A percentile compares a stretch with the other conserved stretches of the same genome.
Evolutionary conservation across 768 basidiomycete species (phyloP).

Genomic region (Suillus hirtellus): DNA sequence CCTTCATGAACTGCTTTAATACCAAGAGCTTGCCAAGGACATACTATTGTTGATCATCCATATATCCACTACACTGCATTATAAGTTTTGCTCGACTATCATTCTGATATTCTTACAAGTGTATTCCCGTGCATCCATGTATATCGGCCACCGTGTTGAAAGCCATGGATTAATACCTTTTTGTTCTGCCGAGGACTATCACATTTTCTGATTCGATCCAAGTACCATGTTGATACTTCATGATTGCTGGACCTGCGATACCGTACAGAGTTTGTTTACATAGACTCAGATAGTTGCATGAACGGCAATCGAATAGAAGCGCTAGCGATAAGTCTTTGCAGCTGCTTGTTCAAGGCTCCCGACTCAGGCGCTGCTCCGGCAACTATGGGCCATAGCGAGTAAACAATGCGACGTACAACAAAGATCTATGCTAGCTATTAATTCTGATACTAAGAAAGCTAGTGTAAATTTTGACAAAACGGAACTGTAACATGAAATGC

Average conservation of each 20-base stretch:
- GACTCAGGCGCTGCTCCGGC: not conserved
- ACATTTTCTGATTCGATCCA: not conserved
- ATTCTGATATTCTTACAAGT: not conserved
- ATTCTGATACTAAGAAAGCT: not conserved
- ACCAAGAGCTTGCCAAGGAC: not conserved
- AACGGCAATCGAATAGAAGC: not conserved
- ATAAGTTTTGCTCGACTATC: not conserved
- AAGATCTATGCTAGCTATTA: not conserved
- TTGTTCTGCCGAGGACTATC: not conserved
- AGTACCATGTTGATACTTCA: not conserved
- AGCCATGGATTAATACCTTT: not conserved
- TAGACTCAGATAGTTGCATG: not conserved
- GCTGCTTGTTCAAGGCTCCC: not conserved
- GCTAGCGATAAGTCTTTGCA: not conserved
- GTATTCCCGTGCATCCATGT: not conserved
- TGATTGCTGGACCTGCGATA: not conserved
- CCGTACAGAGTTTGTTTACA: not conserved
- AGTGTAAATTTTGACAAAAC: not conserved
- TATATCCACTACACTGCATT: not conserved
- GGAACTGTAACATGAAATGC: not conserved
- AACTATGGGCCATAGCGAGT: not conserved
- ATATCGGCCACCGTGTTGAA: not conserved
- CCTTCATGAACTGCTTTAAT: constrained; percentile 65
- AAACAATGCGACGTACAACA: not conserved
- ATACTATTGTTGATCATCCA: not conserved